Base-by-base conservation (phyloP, 768 basidiomycete species). In the Lactarius pseudohatsudake region DNA sequence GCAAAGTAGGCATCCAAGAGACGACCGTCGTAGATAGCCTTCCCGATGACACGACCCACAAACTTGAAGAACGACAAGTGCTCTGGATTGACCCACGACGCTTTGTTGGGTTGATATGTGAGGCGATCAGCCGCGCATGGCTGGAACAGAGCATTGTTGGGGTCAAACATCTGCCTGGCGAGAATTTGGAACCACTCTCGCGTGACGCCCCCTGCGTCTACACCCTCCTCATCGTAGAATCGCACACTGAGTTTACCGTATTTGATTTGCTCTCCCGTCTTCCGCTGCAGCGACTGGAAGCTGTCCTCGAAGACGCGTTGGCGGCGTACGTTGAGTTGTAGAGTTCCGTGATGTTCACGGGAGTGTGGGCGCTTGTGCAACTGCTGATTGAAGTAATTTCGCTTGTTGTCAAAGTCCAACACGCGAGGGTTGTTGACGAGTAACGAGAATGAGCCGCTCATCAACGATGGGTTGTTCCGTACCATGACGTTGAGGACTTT, bases 111-210 rank as follows among this genome's bases (percentile, higher is more conserved):
- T 77, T 98, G 97, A 73, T 98, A 99, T 1, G 96, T 97, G 61
- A 92, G 84, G 72, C 88, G 86, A 77, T 97, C 97, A 4, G 94
- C 96, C 0, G 94, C 95, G 75, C 94, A 97, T 20, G 97, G 96
- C 75, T 98, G 94, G 86, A 99, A 99, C 32, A 98, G 84, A 5
- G 95, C 96, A 72, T 97, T 97, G 78, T 96, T 94, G 30, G 97
- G 96, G 76, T 99, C 94, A 78, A 99, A 99, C 91, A 99, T 99
- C 76, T 97, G 95, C 59, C 95, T 85, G 1, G 97, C 96, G 20
- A 99, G 86, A 60, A 97, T 96, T 72, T 95, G 92, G 88, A 96
- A 98, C 95, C 96, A 98, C 79, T 98, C 96, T 66, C 96, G 85
- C 9, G 97, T 97, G 41, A 99, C 93, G 71, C 97, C 97, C 26